A percentile compares a stretch with the other conserved stretches of the same genome.
Conservation (phyloP, 1,284 basidiomycete genomes). For the Cerrena zonata region DNA sequence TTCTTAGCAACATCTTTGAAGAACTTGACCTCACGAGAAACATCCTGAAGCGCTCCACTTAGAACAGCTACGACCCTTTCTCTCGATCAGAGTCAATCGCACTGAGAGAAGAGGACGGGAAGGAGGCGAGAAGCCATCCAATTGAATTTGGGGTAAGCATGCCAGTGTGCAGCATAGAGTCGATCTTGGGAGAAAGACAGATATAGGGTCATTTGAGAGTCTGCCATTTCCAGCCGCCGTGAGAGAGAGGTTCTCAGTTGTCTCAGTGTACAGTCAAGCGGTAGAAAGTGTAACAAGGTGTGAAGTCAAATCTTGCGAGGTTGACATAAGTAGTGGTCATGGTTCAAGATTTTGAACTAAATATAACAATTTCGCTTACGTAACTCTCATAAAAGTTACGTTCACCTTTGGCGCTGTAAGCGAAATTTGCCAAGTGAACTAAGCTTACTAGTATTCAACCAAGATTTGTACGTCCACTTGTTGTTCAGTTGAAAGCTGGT, state of each 20-base stretch:
- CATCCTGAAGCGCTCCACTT: slow-evolving; percentile 47
- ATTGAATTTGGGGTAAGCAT: slow-evolving; percentile 61
- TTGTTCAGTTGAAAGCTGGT: too few relatives aligned
- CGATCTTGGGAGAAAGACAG: slow-evolving; percentile 62
- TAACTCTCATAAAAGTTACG: too few relatives aligned
- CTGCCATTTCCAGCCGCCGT: slow-evolving; percentile 44
- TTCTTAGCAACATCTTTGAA: slow-evolving; percentile 48
- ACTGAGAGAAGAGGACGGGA: slow-evolving; percentile 41
- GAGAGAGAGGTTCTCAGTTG: slow-evolving; percentile 55
- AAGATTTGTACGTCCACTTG: too few relatives aligned
- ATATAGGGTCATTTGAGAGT: slow-evolving; percentile 42
- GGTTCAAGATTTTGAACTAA: too few relatives aligned
- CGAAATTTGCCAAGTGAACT: too few relatives aligned
- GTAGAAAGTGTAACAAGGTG: slow-evolving; percentile 34
- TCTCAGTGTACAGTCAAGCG: slow-evolving; percentile 36
- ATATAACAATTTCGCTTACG: too few relatives aligned
- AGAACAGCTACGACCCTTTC: slow-evolving; percentile 42
- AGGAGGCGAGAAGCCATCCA: slow-evolving; percentile 46
- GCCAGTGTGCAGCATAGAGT: slow-evolving; percentile 66
- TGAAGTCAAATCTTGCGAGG: slow-evolving; percentile 18
- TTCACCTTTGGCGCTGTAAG: too few relatives aligned
- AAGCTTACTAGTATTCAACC: too few relatives aligned
- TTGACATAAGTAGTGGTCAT: neutral
- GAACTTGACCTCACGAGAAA: slow-evolving; percentile 57
- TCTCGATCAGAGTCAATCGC: slow-evolving; percentile 30